Evolutionary conservation across 1,139 yeast genomes (phyloP), one percentile per base, ranked within the genome.

Genomic region (Magnusiomyces paraingens): DNA sequence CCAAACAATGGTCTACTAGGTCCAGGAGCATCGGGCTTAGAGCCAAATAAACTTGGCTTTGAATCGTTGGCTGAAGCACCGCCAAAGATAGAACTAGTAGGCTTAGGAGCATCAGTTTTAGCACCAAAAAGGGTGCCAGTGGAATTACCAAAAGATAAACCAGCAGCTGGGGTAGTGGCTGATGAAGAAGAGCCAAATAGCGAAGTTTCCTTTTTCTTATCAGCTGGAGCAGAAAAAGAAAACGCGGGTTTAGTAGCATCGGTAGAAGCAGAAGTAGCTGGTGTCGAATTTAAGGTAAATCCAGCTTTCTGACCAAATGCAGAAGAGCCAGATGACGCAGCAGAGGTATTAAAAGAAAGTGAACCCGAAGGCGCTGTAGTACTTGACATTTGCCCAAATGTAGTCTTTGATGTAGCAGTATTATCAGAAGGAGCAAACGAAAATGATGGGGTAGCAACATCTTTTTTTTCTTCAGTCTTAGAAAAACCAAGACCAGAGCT

Each of bases 71-170:
- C 5, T 36, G 43, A 47, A 35, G 52, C 35, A 32, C 20, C 44
- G 12, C 57, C 49, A 29, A 52, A 57, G 6, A 52, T 22, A 17
- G 48, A 20, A 3, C 53, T 54, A 6, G 57, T 52, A 26, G 43
- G 35, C n/a, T 47, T n/a, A 54, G 57, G 50, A 14, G 57, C 57
- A 15, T 56, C 58, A 21, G 57, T 50, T 39, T 59, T 57, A 5
- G 57, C 55, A 2, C 52, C 55, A 49, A 52, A 52, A 12, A 52
- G 44, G 15, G 32, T 5, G 32, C 32, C 32, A 5, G 8, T 8
- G 8, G 47, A 3, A 4, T 26, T 20, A 43, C 32, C 47, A 20
- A 26, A 43, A 14, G 20, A 6, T n/a, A 40, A 4, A 4, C 21
- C 14, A 15, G 44, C 5, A 8, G 44, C 14, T 15, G 44, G 18